These are phyloP conservation scores for Bipolaris cookei DNA, from an alignment of 2,329 filamentous ascomycete genomes.

Conservation along the genomic window DNA sequence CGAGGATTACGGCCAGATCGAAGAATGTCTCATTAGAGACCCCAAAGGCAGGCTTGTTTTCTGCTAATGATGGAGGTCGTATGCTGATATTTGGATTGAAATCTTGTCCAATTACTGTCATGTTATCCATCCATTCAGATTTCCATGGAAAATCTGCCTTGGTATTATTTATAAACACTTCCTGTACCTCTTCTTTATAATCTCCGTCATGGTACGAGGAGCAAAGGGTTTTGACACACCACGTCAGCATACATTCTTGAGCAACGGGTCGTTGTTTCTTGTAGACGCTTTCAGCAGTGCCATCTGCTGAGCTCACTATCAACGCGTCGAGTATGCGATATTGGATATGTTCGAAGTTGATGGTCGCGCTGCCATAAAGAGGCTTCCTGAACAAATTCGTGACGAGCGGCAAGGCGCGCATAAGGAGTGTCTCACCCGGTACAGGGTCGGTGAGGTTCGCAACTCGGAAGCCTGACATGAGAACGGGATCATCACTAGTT, in stretches of 20 bases:
- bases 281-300: constrained; percentile 16
- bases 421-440: constrained; percentile 19
- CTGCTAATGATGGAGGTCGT: constrained; percentile 1
- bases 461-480: constrained; percentile 29
- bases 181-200: constrained; percentile 23
- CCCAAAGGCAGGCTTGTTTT: constrained; percentile 6
- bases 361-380: constrained; percentile 22
- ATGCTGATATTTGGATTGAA: constrained; percentile 13
- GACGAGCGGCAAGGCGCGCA: constrained; percentile 25
- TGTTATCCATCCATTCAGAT: too few relatives aligned
- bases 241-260: constrained; percentile 33
- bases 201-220: constrained; percentile 22
- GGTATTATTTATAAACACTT: constrained; percentile 8
- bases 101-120: too few relatives aligned
- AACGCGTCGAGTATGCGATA: constrained; percentile 22
- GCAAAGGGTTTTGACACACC: constrained; percentile 33
- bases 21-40: constrained; percentile 9
- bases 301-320: constrained; percentile 17
- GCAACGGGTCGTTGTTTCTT: constrained; percentile 15
- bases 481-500: constrained; percentile 16
- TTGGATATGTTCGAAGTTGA: constrained; percentile 26
- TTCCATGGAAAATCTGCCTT: constrained; percentile 7
- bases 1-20: neutral
- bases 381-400: constrained; percentile 6
- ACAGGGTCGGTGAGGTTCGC: neutral